Percentiles rank a stretch among this genome's conserved stretches.
These are phyloP conservation scores for Tetrahymena elliotti DNA, from an alignment of 73 alveolate genomes.

Conservation along the genomic window DNA sequence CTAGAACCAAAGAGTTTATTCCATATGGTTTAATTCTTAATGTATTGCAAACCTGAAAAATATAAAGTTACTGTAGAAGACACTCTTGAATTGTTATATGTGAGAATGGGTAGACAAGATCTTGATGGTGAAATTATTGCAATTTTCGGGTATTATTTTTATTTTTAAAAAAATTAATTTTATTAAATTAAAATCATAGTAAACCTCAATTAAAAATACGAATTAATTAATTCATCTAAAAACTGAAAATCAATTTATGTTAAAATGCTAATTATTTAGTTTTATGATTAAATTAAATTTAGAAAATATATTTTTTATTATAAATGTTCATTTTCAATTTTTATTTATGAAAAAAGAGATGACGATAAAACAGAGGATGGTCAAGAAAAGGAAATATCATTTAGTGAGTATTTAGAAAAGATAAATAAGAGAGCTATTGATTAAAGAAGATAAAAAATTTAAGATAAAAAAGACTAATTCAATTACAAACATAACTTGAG, in stretches of 20 bases:
- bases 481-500: not conserved
- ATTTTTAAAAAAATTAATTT: no score
- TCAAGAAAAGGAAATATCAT: conserved; percentile 52
- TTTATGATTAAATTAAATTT: no score
- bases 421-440: conserved; percentile 64
- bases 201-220: no score
- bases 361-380: conserved; percentile 56
- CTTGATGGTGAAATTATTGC: conserved; percentile 70
- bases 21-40: conserved; percentile 92
- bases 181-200: no score
- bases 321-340: no score
- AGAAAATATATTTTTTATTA: no score
- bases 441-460: conserved; percentile 43
- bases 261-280: no score
- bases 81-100: conserved; percentile 91
- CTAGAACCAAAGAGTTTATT: conserved; percentile 93
- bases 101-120: conserved; percentile 77
- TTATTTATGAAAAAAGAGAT: conserved; percentile 5
- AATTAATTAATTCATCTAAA: no score
- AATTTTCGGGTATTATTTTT: conserved; percentile 44
- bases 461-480: conserved; percentile 28
- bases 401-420: conserved; percentile 58
- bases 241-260: not conserved
- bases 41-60: conserved; percentile 79
- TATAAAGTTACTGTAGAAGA: conserved; percentile 84